These are phyloP conservation scores for Lolium multiflorum DNA, from an alignment of 176 grass and related monocot genomes.

Conservation along the genomic window DNA sequence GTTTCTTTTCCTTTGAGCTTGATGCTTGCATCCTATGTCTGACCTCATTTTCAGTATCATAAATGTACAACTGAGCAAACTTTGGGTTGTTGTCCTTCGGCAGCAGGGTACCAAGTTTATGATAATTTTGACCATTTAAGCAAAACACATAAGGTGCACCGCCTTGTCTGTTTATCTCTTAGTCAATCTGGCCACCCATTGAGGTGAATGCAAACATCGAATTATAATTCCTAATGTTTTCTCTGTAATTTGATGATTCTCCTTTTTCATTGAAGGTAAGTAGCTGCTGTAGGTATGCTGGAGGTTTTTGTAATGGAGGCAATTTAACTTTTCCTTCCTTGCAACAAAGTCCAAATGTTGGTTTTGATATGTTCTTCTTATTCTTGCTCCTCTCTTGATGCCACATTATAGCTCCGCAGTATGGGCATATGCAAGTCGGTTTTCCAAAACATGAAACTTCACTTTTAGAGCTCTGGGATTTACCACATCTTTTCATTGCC, in stretches of 20 bases:
- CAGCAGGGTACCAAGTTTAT: constrained; percentile 32
- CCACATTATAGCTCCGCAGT: constrained; percentile 25
- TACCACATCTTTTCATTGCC: not conserved
- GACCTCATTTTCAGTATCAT: constrained; percentile 12
- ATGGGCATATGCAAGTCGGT: not conserved
- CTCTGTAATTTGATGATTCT: constrained; percentile 10
- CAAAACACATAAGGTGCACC: constrained; percentile 31
- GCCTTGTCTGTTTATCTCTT: constrained; percentile 32
- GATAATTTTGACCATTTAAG: constrained; percentile 29
- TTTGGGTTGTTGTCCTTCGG: not conserved
- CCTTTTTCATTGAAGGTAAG: not conserved
- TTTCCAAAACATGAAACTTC: constrained; percentile 30
- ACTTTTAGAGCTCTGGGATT: not conserved
- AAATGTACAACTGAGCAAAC: constrained; percentile 12
- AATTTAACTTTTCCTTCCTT: constrained; percentile 16
- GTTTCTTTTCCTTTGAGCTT: not conserved
- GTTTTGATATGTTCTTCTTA: not conserved
- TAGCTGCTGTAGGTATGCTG: not conserved
- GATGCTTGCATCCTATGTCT: not conserved
- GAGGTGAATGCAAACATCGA: constrained; percentile 48
- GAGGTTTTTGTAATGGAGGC: not conserved
- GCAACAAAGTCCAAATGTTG: constrained; percentile 14
- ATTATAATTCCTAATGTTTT: constrained; percentile 40
- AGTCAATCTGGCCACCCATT: constrained; percentile 27
- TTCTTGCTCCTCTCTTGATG: constrained; percentile 16